phyloP scores from a whole-genome alignment of 1,284 basidiomycete genomes.

The Pterulicium gracile region DNA sequence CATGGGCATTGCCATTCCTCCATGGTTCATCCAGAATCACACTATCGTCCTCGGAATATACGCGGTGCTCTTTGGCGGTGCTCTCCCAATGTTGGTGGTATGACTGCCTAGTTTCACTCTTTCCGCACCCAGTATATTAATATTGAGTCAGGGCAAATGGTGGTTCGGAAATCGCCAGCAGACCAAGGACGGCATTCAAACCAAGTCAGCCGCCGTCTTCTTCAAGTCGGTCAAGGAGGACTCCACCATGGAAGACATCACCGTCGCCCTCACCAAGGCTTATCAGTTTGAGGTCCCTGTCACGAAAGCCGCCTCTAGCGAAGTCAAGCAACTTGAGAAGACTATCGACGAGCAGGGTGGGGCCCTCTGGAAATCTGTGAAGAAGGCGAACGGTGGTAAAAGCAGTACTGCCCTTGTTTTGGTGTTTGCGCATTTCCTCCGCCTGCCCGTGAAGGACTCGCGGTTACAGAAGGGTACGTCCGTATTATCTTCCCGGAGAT shows the following conservation, averaged over 20 bases:
- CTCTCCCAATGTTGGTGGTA: slow-evolving; percentile 80
- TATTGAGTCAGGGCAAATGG: slow-evolving; percentile 67
- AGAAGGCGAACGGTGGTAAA: slow-evolving; percentile 20
- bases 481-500: not conserved
- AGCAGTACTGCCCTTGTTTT: slow-evolving; percentile 55
- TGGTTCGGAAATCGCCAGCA: slow-evolving; percentile 91
- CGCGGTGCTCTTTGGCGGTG: slow-evolving; percentile 78
- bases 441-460: slow-evolving; percentile 51
- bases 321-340: slow-evolving; percentile 50
- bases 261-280: slow-evolving; percentile 67
- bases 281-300: slow-evolving; percentile 51
- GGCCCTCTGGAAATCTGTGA: not conserved
- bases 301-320: slow-evolving; percentile 17
- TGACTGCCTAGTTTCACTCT: slow-evolving; percentile 7
- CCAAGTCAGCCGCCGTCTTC: slow-evolving; percentile 78
- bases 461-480: slow-evolving; percentile 52
- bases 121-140: not conserved
- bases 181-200: slow-evolving; percentile 90
- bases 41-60: slow-evolving; percentile 87
- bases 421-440: slow-evolving; percentile 81
- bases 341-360: slow-evolving; percentile 8
- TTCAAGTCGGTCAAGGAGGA: slow-evolving; percentile 85
- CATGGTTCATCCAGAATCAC: slow-evolving; percentile 94
- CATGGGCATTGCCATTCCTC: slow-evolving; percentile 93
- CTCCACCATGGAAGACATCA: slow-evolving; percentile 63